phyloP scores from a whole-genome alignment of 2,329 filamentous ascomycete genomes.

The Diaporthe citriasiana region DNA sequence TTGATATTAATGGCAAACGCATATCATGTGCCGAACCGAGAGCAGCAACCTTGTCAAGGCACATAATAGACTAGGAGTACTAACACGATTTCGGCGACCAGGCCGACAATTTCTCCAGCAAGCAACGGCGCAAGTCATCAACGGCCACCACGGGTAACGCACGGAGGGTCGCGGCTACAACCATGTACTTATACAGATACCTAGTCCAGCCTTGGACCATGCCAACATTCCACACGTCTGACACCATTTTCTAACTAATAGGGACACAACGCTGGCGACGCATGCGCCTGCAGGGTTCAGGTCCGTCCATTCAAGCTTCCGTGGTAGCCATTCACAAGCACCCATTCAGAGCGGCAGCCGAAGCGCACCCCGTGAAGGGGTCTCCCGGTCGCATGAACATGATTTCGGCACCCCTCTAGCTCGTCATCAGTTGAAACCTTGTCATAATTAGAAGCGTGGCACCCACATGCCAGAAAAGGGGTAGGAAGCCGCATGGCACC shows the following conservation, averaged over 20 bases:
- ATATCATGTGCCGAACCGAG: constrained; percentile 29
- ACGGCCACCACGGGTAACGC: constrained; percentile 31
- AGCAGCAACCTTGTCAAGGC: constrained; percentile 24
- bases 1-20: constrained; percentile 10
- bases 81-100: constrained; percentile 32
- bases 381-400: constrained; percentile 39
- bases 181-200: constrained; percentile 15
- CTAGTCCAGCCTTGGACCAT: constrained; percentile 26
- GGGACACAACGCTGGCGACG: constrained; percentile 23
- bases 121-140: constrained; percentile 30
- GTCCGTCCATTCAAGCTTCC: constrained; percentile 23
- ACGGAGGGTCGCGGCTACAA: constrained; percentile 30
- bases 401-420: constrained; percentile 40
- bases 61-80: constrained; percentile 14
- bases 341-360: constrained; percentile 28
- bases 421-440: constrained; percentile 37
- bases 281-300: constrained; percentile 24
- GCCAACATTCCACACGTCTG: constrained; percentile 31
- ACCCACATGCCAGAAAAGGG: constrained; percentile 34
- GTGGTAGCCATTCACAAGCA: constrained; percentile 18
- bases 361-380: constrained; percentile 34
- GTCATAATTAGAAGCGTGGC: constrained; percentile 40
- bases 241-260: constrained; percentile 30
- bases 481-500: constrained; percentile 29
- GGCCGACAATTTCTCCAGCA: constrained; percentile 33